These are phyloP conservation scores for Thoreauomyces humboldtii DNA, from an alignment of 192 early-diverging fungal species.

Conservation along the genomic window DNA sequence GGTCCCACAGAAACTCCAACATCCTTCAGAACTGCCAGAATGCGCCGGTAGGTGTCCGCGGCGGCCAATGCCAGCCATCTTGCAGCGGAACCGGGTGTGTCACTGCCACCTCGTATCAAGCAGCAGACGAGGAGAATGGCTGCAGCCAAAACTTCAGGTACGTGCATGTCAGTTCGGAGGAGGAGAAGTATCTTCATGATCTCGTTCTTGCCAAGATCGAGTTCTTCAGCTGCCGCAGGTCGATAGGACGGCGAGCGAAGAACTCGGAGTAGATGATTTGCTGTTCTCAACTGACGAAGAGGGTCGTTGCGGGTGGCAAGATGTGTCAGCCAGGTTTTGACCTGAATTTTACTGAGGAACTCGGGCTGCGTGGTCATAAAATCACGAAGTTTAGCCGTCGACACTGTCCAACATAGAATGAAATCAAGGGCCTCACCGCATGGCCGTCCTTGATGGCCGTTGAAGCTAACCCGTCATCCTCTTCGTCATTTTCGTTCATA, in stretches of 20 bases:
- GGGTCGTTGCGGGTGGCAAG: slow-evolving; percentile 11
- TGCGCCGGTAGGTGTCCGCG: background rate
- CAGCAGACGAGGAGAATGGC: background rate
- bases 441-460: too few relatives aligned
- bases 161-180: slow-evolving; percentile 10
- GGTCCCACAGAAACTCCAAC: background rate
- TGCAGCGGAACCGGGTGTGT: background rate
- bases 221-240: background rate
- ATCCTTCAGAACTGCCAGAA: background rate
- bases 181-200: slow-evolving; percentile 15
- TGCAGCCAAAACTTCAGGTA: background rate
- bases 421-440: too few relatives aligned
- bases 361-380: too few relatives aligned
- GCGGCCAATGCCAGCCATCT: background rate
- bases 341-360: too few relatives aligned
- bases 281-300: background rate
- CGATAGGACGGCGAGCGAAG: background rate
- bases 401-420: too few relatives aligned
- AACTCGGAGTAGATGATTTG: background rate
- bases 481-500: too few relatives aligned
- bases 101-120: background rate
- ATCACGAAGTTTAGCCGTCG: too few relatives aligned
- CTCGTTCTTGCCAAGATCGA: slow-evolving; percentile 8
- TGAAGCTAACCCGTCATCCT: too few relatives aligned
- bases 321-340: slow-evolving; percentile 11